Evolutionary conservation across 768 basidiomycete genomes (phyloP).

Genomic region (Tulasnella sp.): DNA sequence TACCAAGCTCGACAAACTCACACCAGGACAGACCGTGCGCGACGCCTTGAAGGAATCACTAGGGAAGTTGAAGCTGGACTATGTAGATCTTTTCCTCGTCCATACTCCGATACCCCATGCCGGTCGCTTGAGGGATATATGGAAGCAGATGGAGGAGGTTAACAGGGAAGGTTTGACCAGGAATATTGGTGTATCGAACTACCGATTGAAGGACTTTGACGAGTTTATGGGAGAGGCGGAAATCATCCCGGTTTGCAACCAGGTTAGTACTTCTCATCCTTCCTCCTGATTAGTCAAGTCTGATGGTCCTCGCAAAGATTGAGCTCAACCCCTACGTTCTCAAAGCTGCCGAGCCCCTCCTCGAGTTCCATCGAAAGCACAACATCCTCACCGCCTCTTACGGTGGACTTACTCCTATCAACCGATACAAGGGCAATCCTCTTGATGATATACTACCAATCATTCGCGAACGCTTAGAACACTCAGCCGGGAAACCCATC

Average conservation of each 20-base stretch:
- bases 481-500: background rate
- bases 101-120: slow-evolving; percentile 21
- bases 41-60: slow-evolving; percentile 24
- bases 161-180: slow-evolving; percentile 25
- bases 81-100: slow-evolving; percentile 27
- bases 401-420: slow-evolving; percentile 6
- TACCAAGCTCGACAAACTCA: slow-evolving; percentile 18
- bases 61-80: slow-evolving; percentile 23
- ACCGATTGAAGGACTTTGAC: slow-evolving; percentile 26
- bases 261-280: slow-evolving; percentile 19
- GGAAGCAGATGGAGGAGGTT: slow-evolving; percentile 25
- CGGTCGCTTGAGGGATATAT: slow-evolving; percentile 21
- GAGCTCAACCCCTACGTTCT: slow-evolving; percentile 30
- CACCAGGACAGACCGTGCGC: slow-evolving; percentile 19
- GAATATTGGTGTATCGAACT: slow-evolving; percentile 32
- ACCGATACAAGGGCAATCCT: background rate
- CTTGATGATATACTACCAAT: background rate
- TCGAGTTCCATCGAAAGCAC: slow-evolving; percentile 23
- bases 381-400: slow-evolving; percentile 20
- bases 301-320: slow-evolving; percentile 22
- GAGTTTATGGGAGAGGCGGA: slow-evolving; percentile 25
- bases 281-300: background rate
- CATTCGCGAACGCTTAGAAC: background rate
- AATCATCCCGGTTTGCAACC: slow-evolving; percentile 27
- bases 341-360: slow-evolving; percentile 20